Evolutionary conservation across 2,329 filamentous ascomycete species (phyloP).

Genomic region (Diaporthe ampelina): DNA sequence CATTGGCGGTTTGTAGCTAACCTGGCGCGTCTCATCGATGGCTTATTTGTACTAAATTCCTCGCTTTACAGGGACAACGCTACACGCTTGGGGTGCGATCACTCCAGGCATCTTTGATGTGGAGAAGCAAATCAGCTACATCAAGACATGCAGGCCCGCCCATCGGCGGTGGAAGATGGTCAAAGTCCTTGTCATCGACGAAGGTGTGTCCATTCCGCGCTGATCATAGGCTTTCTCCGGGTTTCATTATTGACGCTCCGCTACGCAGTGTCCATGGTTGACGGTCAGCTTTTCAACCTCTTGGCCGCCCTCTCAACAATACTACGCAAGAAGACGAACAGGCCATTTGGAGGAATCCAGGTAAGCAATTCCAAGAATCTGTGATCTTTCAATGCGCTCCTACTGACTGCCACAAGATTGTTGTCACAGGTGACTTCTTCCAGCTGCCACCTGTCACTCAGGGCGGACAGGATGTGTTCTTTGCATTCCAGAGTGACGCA

Average conservation of each 20-base stretch:
- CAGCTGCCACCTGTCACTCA: slow-evolving; percentile 83
- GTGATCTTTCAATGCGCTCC: accelerated
- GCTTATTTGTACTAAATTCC: background rate
- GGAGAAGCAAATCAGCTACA: slow-evolving; percentile 78
- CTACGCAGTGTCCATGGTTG: slow-evolving; percentile 77
- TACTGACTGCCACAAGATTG: slow-evolving; percentile 60
- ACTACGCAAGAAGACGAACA: slow-evolving; percentile 75
- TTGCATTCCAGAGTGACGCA: slow-evolving; percentile 79
- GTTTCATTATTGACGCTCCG: background rate
- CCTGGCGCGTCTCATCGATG: too few relatives aligned
- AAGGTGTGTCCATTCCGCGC: slow-evolving; percentile 50
- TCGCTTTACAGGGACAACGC: slow-evolving; percentile 62
- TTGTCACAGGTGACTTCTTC: slow-evolving; percentile 84
- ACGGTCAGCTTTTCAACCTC: slow-evolving; percentile 83
- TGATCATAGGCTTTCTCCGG: background rate
- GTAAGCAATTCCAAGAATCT: background rate
- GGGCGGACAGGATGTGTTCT: slow-evolving; percentile 69
- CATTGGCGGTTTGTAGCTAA: slow-evolving; percentile 67
- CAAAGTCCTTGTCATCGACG: slow-evolving; percentile 79
- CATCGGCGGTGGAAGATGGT: slow-evolving; percentile 78
- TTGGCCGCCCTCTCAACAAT: slow-evolving; percentile 75
- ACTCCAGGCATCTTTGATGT: slow-evolving; percentile 80
- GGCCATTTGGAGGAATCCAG: slow-evolving; percentile 80
- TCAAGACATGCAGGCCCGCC: slow-evolving; percentile 77
- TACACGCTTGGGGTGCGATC: slow-evolving; percentile 82